Percentiles rank a stretch among this genome's conserved stretches.
Conservation (phyloP, 495 filamentous ascomycete species). For the Bathelium albidoporum region DNA sequence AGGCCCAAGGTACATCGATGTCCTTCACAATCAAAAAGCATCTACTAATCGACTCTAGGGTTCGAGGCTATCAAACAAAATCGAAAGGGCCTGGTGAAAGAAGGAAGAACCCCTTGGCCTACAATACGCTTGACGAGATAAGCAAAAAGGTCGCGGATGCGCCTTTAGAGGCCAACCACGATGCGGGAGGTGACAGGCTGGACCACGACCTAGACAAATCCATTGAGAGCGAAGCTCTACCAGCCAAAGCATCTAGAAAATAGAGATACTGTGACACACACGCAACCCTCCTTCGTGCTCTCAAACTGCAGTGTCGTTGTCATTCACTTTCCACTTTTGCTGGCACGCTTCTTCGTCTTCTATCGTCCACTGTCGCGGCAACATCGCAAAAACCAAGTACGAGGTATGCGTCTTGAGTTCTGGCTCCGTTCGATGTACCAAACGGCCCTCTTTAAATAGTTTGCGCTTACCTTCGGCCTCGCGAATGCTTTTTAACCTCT, state of each 20-base stretch:
- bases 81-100: constrained; percentile 50
- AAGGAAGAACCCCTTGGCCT: constrained; percentile 60
- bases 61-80: constrained; percentile 79
- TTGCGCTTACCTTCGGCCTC: constrained; percentile 27
- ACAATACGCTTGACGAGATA: constrained; percentile 44
- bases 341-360: constrained; percentile 66
- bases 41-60: constrained; percentile 28
- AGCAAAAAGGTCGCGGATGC: constrained; percentile 41
- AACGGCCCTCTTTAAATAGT: constrained; percentile 52
- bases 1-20: constrained; percentile 52
- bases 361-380: constrained; percentile 75
- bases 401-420: constrained; percentile 93
- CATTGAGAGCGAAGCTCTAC: neutral
- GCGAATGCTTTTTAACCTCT: constrained; percentile 23
- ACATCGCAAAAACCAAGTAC: constrained; percentile 85
- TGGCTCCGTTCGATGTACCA: constrained; percentile 69
- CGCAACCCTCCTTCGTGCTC: neutral
- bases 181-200: constrained; percentile 44
- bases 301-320: neutral
- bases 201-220: constrained; percentile 42
- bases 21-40: neutral
- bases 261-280: neutral
- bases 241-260: neutral
- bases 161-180: constrained; percentile 37
- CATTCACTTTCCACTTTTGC: constrained; percentile 46